phyloP scores from a whole-genome alignment of 257 asterid genomes.

The Haberlea rhodopensis region DNA sequence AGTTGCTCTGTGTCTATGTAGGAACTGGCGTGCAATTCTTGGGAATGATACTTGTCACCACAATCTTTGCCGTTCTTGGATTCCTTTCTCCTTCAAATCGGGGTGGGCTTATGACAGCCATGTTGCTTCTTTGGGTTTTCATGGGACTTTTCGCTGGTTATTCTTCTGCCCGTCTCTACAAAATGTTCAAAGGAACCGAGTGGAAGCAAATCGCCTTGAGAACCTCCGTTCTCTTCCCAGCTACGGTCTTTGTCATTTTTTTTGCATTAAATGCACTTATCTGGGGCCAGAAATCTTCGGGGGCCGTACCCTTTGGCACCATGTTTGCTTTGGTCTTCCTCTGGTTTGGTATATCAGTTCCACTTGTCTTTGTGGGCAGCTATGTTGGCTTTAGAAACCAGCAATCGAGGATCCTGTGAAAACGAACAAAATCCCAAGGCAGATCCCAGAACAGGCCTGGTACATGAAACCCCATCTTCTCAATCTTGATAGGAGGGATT shows the following conservation, averaged over 20 bases:
- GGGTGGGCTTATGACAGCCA: constrained; percentile 78
- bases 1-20: constrained; percentile 58
- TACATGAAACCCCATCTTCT: constrained; percentile 60
- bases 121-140: constrained; percentile 68
- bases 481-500: constrained; percentile 66
- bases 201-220: constrained; percentile 63
- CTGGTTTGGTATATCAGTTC: constrained; percentile 74
- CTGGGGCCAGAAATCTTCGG: constrained; percentile 80
- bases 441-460: constrained; percentile 75
- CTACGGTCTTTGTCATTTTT: constrained; percentile 44
- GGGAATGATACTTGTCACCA: constrained; percentile 59
- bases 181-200: constrained; percentile 65
- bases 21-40: constrained; percentile 75
- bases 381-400: constrained; percentile 57
- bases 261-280: constrained; percentile 60
- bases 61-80: constrained; percentile 73
- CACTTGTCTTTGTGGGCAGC: constrained; percentile 65
- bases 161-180: constrained; percentile 57
- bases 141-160: constrained; percentile 73
- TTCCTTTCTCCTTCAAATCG: constrained; percentile 79
- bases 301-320: constrained; percentile 76
- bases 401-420: constrained; percentile 66
- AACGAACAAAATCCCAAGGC: constrained; percentile 70
- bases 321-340: constrained; percentile 69
- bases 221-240: constrained; percentile 62